Base-by-base conservation (phyloP, 352 stramenopile genomes). In the Phytophthora syringae region DNA sequence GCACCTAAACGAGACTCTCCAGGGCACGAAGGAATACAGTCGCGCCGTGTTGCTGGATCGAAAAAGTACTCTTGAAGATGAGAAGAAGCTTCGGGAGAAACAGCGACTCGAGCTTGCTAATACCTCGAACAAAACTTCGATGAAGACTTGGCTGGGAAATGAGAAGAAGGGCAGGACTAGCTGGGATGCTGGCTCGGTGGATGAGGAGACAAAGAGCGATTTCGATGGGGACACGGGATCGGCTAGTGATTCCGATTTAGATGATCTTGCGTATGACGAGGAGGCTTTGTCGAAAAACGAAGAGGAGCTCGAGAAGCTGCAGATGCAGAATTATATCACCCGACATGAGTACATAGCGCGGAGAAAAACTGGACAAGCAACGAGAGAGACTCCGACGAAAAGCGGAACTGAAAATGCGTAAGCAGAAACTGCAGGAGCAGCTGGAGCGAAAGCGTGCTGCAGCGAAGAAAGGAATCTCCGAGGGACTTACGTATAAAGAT, bases 11-110 rank as follows among this genome's bases (percentile, higher is more conserved):
- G 81, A 90, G 25, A 75, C 57, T 18, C 76, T 87, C 20, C 76
- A 86, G 50, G 70, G 75, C 15, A 79, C 81, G 1, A 96, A 96
- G 42, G 86, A 89, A 39, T 93, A 89, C 59, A 94, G 84, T 56
- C 84, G 84, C 20, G 64, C 72, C 0, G 71, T 89, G 16, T 55
- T 94, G 24, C 68, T 86, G 15, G 86, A 96, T 39, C 72, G 73
- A 18, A 92, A 90, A 39, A 57, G 84, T 2, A 81, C 80, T 0
- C 47, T 89, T 2, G 88, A 94, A 54, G 88, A 96, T 28, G 86
- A 96, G 37, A 96, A 93, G 62, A 89, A 85, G 43, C 51, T 93
- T 28, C 74, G 84, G 6, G 86, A 94, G 57, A 90, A 90, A 39
- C 87, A 95, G 53, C 71, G 77, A 6, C 57, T 76, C 4, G 87